Conservation (phyloP, 805 yeast species). For the Tetrapisispora fleetii region DNA sequence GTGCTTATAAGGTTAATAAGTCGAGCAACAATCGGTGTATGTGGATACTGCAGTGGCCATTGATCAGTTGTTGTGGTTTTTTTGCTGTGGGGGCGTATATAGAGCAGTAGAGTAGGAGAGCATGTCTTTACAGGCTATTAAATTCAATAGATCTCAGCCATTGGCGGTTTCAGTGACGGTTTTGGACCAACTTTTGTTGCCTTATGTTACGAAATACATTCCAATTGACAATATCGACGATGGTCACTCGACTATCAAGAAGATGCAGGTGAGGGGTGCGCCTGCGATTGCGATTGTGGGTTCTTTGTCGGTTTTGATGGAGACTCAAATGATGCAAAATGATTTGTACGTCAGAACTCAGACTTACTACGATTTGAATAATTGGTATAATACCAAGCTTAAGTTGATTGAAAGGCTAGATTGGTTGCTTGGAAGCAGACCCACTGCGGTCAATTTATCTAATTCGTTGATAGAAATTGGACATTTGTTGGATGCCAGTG, state of each 20-base stretch:
- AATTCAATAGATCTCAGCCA: conserved; percentile 37
- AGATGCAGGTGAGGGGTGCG: conserved; percentile 95
- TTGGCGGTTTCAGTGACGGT: conserved; percentile 40
- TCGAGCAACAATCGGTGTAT: no score
- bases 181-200: conserved; percentile 74
- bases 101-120: neutral
- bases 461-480: conserved; percentile 47
- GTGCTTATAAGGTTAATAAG: no score
- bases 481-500: conserved; percentile 23
- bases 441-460: conserved; percentile 89
- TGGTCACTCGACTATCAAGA: conserved; percentile 73
- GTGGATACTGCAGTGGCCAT: no score
- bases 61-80: no score
- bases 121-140: conserved; percentile 55
- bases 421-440: conserved; percentile 66
- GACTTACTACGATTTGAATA: conserved; percentile 26
- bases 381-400: conserved; percentile 29
- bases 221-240: conserved; percentile 53
- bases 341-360: conserved; percentile 20
- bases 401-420: conserved; percentile 43
- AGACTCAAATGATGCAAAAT: conserved; percentile 33
- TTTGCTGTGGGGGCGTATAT: no score
- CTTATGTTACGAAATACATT: conserved; percentile 67
- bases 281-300: conserved; percentile 98
- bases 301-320: conserved; percentile 72